These are phyloP conservation scores for Fusarium illudens DNA, from an alignment of 2,329 filamentous ascomycete species.

Conservation along the genomic window DNA sequence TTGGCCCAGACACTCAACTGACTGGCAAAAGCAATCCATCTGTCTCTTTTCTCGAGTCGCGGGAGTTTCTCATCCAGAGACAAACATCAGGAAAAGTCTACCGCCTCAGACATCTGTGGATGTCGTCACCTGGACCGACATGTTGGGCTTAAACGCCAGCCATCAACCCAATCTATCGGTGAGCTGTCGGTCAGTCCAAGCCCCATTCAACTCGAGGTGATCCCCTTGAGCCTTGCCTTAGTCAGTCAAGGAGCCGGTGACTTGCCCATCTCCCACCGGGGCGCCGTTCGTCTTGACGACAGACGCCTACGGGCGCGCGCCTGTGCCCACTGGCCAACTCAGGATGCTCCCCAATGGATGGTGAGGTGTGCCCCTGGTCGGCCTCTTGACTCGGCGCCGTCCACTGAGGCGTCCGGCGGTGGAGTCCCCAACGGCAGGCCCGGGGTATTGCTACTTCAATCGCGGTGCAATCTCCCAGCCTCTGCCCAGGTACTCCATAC, in stretches of 20 bases:
- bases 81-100: slow-evolving; percentile 14
- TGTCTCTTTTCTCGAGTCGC: slow-evolving; percentile 7
- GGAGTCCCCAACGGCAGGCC: slow-evolving; percentile 35
- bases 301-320: slow-evolving; percentile 14
- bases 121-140: slow-evolving; percentile 26
- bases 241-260: slow-evolving; percentile 3
- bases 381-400: slow-evolving; percentile 38
- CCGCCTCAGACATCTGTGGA: slow-evolving; percentile 9
- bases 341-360: slow-evolving; percentile 13
- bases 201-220: not conserved
- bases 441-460: slow-evolving; percentile 35
- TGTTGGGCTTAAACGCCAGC: slow-evolving; percentile 10
- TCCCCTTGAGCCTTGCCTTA: not conserved
- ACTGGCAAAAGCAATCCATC: slow-evolving; percentile 14
- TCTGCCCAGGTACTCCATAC: slow-evolving; percentile 31
- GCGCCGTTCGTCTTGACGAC: slow-evolving; percentile 2
- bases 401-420: slow-evolving; percentile 33
- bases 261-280: not conserved
- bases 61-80: slow-evolving; percentile 4
- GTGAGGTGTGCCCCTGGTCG: not conserved
- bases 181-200: slow-evolving; percentile 4
- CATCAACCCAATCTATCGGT: slow-evolving; percentile 24
- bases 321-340: slow-evolving; percentile 28
- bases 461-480: slow-evolving; percentile 38
- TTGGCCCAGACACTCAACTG: not conserved